Evolutionary conservation across 495 filamentous ascomycete species (phyloP).

Genomic region (Hyaloscypha finlandica): DNA sequence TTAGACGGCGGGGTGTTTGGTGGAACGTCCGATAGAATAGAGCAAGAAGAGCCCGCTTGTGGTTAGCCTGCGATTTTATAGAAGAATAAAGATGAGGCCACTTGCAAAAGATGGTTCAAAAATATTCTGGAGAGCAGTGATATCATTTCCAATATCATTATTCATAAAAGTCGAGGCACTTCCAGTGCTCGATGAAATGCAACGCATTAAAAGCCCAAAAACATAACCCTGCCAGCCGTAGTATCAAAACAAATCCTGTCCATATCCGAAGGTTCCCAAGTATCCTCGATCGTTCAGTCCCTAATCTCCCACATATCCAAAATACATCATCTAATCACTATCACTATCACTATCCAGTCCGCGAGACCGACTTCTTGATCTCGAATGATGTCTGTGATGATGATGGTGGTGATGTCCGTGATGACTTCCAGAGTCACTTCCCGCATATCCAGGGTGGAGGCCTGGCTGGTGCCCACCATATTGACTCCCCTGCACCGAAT

Average conservation of each 20-base stretch:
- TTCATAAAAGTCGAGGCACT: conserved; percentile 8
- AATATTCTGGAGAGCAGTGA: neutral
- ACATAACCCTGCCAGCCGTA: neutral
- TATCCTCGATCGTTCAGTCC: neutral
- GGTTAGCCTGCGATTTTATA: conserved; percentile 33
- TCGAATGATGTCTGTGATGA: conserved; percentile 27
- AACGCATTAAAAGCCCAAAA: neutral
- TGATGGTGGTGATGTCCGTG: conserved; percentile 31
- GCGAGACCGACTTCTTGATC: conserved; percentile 14
- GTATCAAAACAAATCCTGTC: conserved; percentile 1
- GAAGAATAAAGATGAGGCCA: neutral
- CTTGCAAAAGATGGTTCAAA: neutral
- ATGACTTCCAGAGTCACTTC: conserved; percentile 10
- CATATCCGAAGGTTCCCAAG: conserved; percentile 5
- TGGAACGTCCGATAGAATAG: conserved; percentile 36
- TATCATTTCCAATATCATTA: conserved; percentile 11
- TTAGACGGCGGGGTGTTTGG: conserved; percentile 81
- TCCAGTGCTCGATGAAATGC: neutral
- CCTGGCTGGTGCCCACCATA: conserved; percentile 19
- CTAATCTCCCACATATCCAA: too few relatives aligned
- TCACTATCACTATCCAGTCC: conserved; percentile 23
- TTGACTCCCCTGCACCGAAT: conserved; percentile 1
- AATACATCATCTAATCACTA: conserved; percentile 9
- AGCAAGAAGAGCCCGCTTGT: conserved; percentile 47
- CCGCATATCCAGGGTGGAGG: conserved; percentile 26